These are phyloP conservation scores for Quercus agrifolia DNA, from an alignment of 306 rosid species.

Conservation along the genomic window DNA sequence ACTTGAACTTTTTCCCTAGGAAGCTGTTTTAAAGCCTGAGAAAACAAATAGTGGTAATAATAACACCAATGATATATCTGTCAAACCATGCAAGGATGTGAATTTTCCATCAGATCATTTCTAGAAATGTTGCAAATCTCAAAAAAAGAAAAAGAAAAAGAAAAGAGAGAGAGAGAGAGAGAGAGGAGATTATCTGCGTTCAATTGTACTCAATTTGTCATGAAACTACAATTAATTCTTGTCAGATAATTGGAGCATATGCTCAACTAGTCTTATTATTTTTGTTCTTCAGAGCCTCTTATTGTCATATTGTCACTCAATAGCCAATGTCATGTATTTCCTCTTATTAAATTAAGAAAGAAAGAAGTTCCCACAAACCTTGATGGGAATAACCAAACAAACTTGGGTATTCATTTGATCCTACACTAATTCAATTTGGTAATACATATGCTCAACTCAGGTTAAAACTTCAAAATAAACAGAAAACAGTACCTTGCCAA, in stretches of 20 bases:
- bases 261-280: too few species aligned
- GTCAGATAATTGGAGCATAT: too few species aligned
- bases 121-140: not conserved
- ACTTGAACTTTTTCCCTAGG: conserved; percentile 62
- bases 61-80: not conserved
- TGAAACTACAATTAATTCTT: too few species aligned
- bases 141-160: not conserved
- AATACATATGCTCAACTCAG: not conserved
- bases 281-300: too few species aligned
- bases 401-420: too few species aligned
- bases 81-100: not conserved
- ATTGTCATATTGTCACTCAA: not conserved
- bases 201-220: too few species aligned
- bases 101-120: not conserved
- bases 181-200: too few species aligned
- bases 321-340: not conserved
- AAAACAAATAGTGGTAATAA: not conserved
- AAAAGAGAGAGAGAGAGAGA: too few species aligned
- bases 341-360: not conserved
- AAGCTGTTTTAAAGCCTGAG: conserved; percentile 65
- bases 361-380: too few species aligned
- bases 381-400: too few species aligned
- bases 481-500: conserved; percentile 52
- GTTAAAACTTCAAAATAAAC: not conserved
- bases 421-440: not conserved